Base-by-base conservation (phyloP, 768 basidiomycete genomes). In the Rhodotorula toruloides region DNA sequence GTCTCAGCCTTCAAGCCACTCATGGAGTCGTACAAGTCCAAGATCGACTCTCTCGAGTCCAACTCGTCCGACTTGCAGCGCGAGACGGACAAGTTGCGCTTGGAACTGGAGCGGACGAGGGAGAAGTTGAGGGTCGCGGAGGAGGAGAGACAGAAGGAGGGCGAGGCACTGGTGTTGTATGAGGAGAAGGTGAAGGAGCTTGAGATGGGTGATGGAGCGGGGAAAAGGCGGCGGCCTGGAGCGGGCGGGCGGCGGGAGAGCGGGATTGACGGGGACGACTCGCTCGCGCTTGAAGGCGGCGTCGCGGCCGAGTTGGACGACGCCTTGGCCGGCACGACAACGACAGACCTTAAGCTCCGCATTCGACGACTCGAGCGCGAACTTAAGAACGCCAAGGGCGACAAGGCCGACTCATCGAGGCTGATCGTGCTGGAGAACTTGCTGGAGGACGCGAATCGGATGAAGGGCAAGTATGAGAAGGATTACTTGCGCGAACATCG, bases 111-210 rank as follows among this genome's bases (percentile, higher is more conserved):
- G 22, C 87, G 89, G 77, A 84, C 84, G 13, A 86, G 85, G 75
- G 81, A 89, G 65, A 86, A 84, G 75, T 84, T 88, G 25, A n/a
- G 40, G 29, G 39, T 56, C 46, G 79, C 83, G 0, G 78, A 80
- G 9, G 86, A 85, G 54, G 91, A 91, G 76, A 85, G 87, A 14
- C 78, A 83, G 12, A 85, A 85, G 71, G 90, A 92, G 74, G 84
- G 85, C 0, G 92, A 96, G 75, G 86, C 90, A 50, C 81, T 93
- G 34, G 89, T 89, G 72, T 79, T 93, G 10, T 91, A 90, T 74
- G 91, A 96, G 76, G 93, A 97, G 76, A 84, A 90, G 37, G 84
- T 93, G 40, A 84, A 85, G 47, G 94, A 98, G 77, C 81, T 94
- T 36, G 93, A 98, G 77, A 78, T 92, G 61, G 27, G 64, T 29